Percentiles rank a stretch among this genome's conserved stretches.
phyloP scores from a whole-genome alignment of 2,329 filamentous ascomycete species.

The Tolypocladium tundrense region DNA sequence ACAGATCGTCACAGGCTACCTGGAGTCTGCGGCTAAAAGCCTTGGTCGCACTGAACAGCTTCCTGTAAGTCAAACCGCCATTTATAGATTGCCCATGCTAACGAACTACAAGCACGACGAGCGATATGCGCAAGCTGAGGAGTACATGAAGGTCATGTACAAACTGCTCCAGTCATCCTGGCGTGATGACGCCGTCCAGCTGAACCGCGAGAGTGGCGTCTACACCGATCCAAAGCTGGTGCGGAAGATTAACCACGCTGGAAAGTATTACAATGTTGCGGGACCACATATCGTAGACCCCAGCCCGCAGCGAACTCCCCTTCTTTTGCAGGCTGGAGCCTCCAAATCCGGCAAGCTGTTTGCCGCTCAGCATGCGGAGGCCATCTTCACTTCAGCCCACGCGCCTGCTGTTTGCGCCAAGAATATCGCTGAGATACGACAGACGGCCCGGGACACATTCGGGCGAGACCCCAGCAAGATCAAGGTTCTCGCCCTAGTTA shows the following conservation, averaged over 20 bases:
- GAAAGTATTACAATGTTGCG: slow-evolving; percentile 52
- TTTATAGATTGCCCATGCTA: too few species aligned
- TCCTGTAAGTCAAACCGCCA: slow-evolving; percentile 5
- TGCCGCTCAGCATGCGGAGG: slow-evolving; percentile 60
- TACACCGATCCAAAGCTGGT: slow-evolving; percentile 45
- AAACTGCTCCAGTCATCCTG: slow-evolving; percentile 60
- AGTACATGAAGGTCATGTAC: slow-evolving; percentile 54
- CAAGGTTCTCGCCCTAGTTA: slow-evolving; percentile 58
- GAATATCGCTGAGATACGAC: slow-evolving; percentile 52
- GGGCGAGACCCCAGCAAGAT: slow-evolving; percentile 50
- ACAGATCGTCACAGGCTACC: slow-evolving; percentile 57
- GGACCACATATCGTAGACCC: slow-evolving; percentile 58
- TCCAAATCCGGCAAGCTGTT: slow-evolving; percentile 56
- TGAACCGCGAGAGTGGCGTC: slow-evolving; percentile 45
- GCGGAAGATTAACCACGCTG: slow-evolving; percentile 54
- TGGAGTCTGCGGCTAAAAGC: slow-evolving; percentile 59
- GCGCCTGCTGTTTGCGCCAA: slow-evolving; percentile 50
- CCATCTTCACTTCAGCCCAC: slow-evolving; percentile 59
- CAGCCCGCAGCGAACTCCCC: slow-evolving; percentile 55
- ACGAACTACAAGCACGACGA: slow-evolving; percentile 43
- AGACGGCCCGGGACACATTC: slow-evolving; percentile 37
- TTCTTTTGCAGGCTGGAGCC: slow-evolving; percentile 61
- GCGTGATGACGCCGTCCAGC: slow-evolving; percentile 54
- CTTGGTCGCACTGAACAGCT: slow-evolving; percentile 48
- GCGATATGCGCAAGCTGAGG: slow-evolving; percentile 53